Evolutionary conservation across 2,329 filamentous ascomycete genomes (phyloP), one percentile per base, ranked within the genome.

Genomic region (Colletotrichum limetticola): DNA sequence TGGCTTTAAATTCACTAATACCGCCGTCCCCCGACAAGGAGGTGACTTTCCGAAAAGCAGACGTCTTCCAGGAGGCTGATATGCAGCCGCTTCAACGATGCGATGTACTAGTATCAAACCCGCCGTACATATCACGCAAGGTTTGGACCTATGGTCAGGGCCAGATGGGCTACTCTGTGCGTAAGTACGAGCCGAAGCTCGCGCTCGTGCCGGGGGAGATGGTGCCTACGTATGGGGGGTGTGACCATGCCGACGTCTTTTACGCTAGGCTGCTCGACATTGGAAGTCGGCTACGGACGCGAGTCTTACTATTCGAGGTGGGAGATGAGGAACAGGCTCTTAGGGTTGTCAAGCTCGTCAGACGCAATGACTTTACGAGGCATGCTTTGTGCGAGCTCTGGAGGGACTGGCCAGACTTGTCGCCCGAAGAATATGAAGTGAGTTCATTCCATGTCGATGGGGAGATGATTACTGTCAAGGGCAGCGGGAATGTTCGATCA

Each of bases 71-170:
- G 7, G 81, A 86, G 19, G 78, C 76, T 42, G 83, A 82, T 73
- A 80, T 86, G 65, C 56, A 74, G 3, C 37, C 69, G 2, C 71
- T 83, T 2, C 57, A 78, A 1, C 55, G 57, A 3, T 88, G 80
- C 78, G 91, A 97, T 74, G 83, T 98, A 4, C 82, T 99, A 1
- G 89, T 97, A 46, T 93, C 93, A 1, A 99, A 99, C 78, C 97
- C 97, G 19, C 97, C 97, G 0, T 98, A 98, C 80, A 92, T 98
- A 63, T 97, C 95, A 2, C 84, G 86, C 0, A 76, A 80, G 52
- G 77, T 82, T 11, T 86, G 84, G 84, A 72, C 80, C 46, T 75
- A 81, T 4, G 84, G 83, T 22, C 77, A 77, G 12, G 82, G 82
- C 19, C 81, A 85, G 37, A 76, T 86, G 57, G 89, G 89, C 8